phyloP scores from a whole-genome alignment of 225 moss, liverwort and hornwort genomes.

The Anthoceros angustus region DNA sequence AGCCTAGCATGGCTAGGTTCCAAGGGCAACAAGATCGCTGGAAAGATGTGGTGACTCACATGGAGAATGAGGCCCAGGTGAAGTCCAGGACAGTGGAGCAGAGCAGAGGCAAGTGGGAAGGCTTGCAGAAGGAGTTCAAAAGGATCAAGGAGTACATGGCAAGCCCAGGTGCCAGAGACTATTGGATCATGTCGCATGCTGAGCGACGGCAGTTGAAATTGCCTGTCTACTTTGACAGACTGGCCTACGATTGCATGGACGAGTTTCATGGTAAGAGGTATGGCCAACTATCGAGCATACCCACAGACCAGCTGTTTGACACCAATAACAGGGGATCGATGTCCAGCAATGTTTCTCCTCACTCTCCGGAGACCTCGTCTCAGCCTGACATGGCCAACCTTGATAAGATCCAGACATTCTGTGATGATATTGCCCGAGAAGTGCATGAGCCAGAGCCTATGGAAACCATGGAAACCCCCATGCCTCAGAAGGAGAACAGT shows the following conservation, averaged over 20 bases:
- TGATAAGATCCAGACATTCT: background rate
- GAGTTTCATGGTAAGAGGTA: background rate
- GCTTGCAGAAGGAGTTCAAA: constrained; percentile 1
- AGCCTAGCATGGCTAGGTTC: background rate
- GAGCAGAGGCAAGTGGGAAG: constrained; percentile 3
- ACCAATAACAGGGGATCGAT: background rate
- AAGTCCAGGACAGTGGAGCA: background rate
- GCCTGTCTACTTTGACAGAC: constrained; percentile 1
- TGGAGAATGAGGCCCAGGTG: background rate
- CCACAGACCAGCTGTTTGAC: background rate
- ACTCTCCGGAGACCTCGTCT: background rate
- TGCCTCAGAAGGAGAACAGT: background rate
- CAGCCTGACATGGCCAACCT: constrained; percentile 2
- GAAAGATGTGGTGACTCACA: background rate
- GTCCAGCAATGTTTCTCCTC: constrained; percentile 4
- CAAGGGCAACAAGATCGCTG: constrained; percentile 1
- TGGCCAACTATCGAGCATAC: background rate
- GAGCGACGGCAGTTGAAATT: background rate
- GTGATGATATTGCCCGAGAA: background rate
- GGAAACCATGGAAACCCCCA: background rate
- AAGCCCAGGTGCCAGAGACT: constrained; percentile 1
- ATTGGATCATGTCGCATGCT: background rate
- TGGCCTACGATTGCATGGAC: background rate
- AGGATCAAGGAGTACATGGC: background rate
- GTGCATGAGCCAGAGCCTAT: background rate